A percentile compares a stretch with the other conserved stretches of the same genome.
These are phyloP conservation scores for Karstenula rhodostoma DNA, from an alignment of 2,329 filamentous ascomycete species.

Conservation along the genomic window DNA sequence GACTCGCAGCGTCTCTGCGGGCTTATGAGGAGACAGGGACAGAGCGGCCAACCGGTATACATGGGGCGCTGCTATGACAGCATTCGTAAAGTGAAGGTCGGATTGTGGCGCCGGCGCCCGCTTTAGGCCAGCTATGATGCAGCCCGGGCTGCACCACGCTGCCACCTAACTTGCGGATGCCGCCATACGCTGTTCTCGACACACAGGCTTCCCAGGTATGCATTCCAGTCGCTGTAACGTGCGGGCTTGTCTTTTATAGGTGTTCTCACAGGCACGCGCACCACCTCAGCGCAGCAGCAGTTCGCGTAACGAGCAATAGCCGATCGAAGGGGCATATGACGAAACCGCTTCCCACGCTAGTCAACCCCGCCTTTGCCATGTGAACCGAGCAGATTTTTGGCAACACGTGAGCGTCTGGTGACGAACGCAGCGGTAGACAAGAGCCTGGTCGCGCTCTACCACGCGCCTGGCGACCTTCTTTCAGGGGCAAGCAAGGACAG, in stretches of 20 bases:
- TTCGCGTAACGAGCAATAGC: not conserved
- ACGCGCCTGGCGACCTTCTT: too few species aligned
- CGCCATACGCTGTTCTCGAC: not conserved
- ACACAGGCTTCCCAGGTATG: not conserved
- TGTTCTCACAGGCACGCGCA: not conserved
- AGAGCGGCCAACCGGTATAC: not conserved
- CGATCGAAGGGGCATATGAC: not conserved
- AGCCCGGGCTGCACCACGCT: constrained; percentile 14
- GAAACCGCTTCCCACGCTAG: not conserved
- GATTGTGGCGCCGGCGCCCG: constrained; percentile 14
- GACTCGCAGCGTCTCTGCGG: not conserved
- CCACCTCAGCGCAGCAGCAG: not conserved
- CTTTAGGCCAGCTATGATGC: constrained; percentile 18
- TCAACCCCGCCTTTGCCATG: not conserved
- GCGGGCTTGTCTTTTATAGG: constrained; percentile 7
- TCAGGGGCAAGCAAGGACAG: too few species aligned
- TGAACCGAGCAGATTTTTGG: not conserved
- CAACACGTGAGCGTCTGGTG: not conserved
- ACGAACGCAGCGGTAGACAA: too few species aligned
- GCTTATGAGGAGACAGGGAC: not conserved
- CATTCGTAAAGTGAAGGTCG: constrained; percentile 4
- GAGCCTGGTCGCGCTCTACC: too few species aligned
- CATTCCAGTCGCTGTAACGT: not conserved
- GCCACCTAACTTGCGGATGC: not conserved
- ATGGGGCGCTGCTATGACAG: constrained; percentile 4